Evolutionary conservation across 2,329 filamentous ascomycete species (phyloP).

Genomic region (Grosmannia penicillata): DNA sequence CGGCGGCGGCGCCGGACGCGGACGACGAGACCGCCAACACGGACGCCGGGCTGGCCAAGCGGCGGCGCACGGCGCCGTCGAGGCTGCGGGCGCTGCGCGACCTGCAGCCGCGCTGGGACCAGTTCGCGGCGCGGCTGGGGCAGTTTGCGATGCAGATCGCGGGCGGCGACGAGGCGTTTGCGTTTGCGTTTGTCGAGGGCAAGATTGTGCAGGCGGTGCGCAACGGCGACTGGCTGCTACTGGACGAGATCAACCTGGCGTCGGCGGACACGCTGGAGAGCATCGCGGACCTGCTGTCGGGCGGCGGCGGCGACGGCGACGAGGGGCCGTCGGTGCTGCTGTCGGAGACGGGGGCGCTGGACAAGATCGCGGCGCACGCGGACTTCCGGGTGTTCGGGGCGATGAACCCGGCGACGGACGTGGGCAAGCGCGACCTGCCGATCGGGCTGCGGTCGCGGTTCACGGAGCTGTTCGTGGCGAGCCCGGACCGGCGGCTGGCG

Average conservation of each 20-base stretch:
- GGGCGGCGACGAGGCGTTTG: slow-evolving; percentile 60
- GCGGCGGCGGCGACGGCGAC: too few species aligned
- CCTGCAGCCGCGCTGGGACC: slow-evolving; percentile 58
- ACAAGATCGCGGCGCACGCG: slow-evolving; percentile 76
- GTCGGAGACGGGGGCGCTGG: slow-evolving; percentile 85
- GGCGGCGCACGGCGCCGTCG: slow-evolving; percentile 38
- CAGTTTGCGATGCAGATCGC: slow-evolving; percentile 71
- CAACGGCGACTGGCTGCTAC: slow-evolving; percentile 90
- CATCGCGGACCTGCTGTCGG: slow-evolving; percentile 72
- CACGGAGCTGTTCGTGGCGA: slow-evolving; percentile 87
- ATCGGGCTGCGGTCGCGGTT: slow-evolving; percentile 82
- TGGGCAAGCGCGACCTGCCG: slow-evolving; percentile 88
- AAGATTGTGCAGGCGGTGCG: slow-evolving; percentile 92
- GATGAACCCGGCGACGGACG: slow-evolving; percentile 97
- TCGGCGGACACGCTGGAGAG: slow-evolving; percentile 90
- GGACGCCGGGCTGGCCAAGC: slow-evolving; percentile 44
- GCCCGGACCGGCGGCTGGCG: slow-evolving; percentile 73
- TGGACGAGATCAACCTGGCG: slow-evolving; percentile 95
- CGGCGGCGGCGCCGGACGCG: slow-evolving; percentile 23
- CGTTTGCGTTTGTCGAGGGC: slow-evolving; percentile 91
- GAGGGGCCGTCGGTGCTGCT: slow-evolving; percentile 70
- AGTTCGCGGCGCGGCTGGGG: slow-evolving; percentile 58
- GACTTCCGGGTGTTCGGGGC: slow-evolving; percentile 94
- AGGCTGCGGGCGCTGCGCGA: slow-evolving; percentile 50
- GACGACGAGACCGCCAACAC: slow-evolving; percentile 38